Percentiles rank a stretch among this genome's conserved stretches.
phyloP scores from a whole-genome alignment of 1,284 basidiomycete species.

The Cutaneotrichosporon spelunceum region DNA sequence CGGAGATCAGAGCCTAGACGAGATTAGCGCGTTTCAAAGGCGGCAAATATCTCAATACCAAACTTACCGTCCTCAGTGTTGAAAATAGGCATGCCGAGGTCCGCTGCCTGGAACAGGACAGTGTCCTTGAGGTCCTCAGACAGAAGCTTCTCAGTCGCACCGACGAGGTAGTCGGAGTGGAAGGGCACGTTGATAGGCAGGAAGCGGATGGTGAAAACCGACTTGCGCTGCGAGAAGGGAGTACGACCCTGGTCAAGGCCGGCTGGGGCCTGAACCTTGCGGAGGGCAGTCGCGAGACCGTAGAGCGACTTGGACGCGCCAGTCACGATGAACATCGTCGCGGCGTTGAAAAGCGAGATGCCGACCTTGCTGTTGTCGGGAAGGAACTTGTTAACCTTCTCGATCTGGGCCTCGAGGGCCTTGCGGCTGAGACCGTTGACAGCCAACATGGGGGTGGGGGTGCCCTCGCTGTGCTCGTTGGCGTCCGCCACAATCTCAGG shows the following conservation, averaged over 20 bases:
- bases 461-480: slow-evolving; percentile 87
- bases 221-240: slow-evolving; percentile 91
- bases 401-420: slow-evolving; percentile 76
- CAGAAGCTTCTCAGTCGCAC: slow-evolving; percentile 70
- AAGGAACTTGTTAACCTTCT: slow-evolving; percentile 83
- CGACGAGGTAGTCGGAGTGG: slow-evolving; percentile 82
- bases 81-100: slow-evolving; percentile 80
- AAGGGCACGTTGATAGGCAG: slow-evolving; percentile 92
- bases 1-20: slow-evolving; percentile 76
- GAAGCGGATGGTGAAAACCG: slow-evolving; percentile 89
- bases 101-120: slow-evolving; percentile 73
- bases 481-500: slow-evolving; percentile 83
- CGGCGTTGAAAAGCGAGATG: slow-evolving; percentile 88
- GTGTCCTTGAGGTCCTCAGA: slow-evolving; percentile 70
- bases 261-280: slow-evolving; percentile 81
- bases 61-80: slow-evolving; percentile 82
- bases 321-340: slow-evolving; percentile 87
- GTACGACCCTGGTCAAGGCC: slow-evolving; percentile 91
- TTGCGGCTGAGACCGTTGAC: slow-evolving; percentile 77
- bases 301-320: slow-evolving; percentile 89
- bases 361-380: slow-evolving; percentile 71
- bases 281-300: slow-evolving; percentile 83
- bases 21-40: slow-evolving; percentile 20
- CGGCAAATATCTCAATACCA: slow-evolving; percentile 18
- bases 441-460: slow-evolving; percentile 88